Evolutionary conservation across 768 basidiomycete species (phyloP).

Genomic region (Heimioporus sp.): DNA sequence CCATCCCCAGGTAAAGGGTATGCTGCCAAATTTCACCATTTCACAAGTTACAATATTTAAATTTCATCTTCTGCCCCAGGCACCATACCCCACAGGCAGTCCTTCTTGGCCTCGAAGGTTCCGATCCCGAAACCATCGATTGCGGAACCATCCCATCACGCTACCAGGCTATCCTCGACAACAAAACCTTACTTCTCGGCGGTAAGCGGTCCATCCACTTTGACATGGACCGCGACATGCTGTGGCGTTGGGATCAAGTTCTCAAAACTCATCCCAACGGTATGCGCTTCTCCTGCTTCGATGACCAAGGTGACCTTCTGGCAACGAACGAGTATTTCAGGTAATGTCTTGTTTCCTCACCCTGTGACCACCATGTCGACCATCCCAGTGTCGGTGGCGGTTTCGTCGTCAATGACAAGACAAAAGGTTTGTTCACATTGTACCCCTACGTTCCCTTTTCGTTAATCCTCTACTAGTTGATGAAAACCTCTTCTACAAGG

Average conservation of each 20-base stretch:
- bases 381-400: conserved; percentile 77
- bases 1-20: conserved; percentile 69
- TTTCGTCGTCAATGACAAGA: conserved; percentile 94
- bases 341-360: conserved; percentile 21
- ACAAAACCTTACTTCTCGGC: conserved; percentile 65
- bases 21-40: conserved; percentile 13
- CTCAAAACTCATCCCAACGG: conserved; percentile 89
- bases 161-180: conserved; percentile 64
- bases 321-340: conserved; percentile 96
- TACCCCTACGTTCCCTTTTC: not conserved
- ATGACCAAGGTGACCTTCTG: conserved; percentile 75
- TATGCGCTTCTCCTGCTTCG: conserved; percentile 89
- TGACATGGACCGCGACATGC: conserved; percentile 89
- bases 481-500: conserved; percentile 94
- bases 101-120: conserved; percentile 80
- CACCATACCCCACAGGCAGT: conserved; percentile 89
- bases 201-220: conserved; percentile 78
- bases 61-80: conserved; percentile 34
- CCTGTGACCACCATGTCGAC: not conserved
- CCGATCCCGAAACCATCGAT: conserved; percentile 93
- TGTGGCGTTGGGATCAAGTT: conserved; percentile 90
- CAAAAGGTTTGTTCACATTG: conserved; percentile 63
- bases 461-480: conserved; percentile 50
- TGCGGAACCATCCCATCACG: conserved; percentile 79
- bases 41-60: not conserved